Percentiles rank a stretch among this genome's conserved stretches.
These are phyloP conservation scores for Solanum chmielewskii DNA, from an alignment of 257 asterid genomes.

Conservation along the genomic window DNA sequence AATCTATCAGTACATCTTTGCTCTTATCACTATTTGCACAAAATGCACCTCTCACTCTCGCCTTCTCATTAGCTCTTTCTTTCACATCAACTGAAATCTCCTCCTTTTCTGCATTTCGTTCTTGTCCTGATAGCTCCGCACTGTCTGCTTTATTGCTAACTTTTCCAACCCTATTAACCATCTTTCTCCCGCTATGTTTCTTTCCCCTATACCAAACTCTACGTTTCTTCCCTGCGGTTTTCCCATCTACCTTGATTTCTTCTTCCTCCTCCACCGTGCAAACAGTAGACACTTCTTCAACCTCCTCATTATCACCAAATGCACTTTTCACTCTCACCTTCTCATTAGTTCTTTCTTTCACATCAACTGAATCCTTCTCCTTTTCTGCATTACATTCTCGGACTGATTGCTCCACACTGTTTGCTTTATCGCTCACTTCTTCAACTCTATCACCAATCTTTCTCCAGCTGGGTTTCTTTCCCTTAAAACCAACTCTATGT, in stretches of 20 bases:
- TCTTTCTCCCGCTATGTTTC: background rate
- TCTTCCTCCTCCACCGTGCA: background rate
- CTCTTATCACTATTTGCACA: background rate
- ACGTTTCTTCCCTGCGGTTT: conserved; percentile 2
- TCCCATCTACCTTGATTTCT: background rate
- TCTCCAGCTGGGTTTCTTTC: background rate
- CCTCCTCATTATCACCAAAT: background rate
- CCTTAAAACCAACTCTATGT: conserved; percentile 7
- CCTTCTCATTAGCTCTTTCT: conserved; percentile 2
- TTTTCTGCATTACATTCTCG: background rate
- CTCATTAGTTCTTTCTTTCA: background rate
- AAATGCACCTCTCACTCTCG: background rate
- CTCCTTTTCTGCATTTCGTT: background rate
- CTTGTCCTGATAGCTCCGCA: background rate
- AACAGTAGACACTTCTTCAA: background rate
- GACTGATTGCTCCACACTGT: background rate
- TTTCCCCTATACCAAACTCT: conserved; percentile 9
- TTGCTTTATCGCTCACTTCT: background rate
- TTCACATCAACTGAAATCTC: conserved; percentile 1
- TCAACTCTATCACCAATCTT: background rate
- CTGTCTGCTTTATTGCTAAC: background rate
- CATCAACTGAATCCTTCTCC: background rate
- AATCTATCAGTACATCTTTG: conserved; percentile 1
- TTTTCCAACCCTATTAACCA: background rate
- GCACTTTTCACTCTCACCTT: background rate